Percentiles rank a stretch among this genome's conserved stretches.
phyloP scores from a whole-genome alignment of 2,329 filamentous ascomycete species.

The Neospermospora avenae region DNA sequence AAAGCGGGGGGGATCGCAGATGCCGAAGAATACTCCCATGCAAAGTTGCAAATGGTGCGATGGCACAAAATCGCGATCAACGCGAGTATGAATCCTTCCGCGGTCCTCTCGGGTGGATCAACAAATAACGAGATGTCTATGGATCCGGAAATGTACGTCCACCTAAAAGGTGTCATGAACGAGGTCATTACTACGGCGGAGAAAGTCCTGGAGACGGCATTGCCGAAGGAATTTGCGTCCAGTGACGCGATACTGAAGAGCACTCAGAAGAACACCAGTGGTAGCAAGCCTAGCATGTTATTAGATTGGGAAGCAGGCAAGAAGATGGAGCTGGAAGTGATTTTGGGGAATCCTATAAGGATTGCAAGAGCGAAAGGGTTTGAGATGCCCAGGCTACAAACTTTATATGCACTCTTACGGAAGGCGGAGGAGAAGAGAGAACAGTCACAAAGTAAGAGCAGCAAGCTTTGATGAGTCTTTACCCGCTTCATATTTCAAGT shows the following conservation, averaged over 20 bases:
- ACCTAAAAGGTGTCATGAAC: conserved; percentile 64
- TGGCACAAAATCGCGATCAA: conserved; percentile 81
- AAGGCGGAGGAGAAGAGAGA: conserved; percentile 45
- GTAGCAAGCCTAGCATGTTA: conserved; percentile 53
- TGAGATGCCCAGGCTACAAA: conserved; percentile 52
- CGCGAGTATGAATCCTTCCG: conserved; percentile 69
- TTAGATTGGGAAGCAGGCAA: conserved; percentile 51
- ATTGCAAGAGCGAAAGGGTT: conserved; percentile 48
- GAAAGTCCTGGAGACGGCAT: conserved; percentile 56
- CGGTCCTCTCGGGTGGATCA: conserved; percentile 61
- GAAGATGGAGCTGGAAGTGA: conserved; percentile 54
- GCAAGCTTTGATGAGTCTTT: conserved; percentile 22
- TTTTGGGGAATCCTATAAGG: conserved; percentile 52
- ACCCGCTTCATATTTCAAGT: too few relatives aligned
- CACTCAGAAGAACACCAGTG: conserved; percentile 59
- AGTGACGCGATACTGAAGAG: conserved; percentile 61
- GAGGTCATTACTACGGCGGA: conserved; percentile 65
- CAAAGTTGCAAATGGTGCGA: conserved; percentile 65
- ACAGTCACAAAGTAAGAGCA: conserved; percentile 12
- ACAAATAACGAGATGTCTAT: conserved; percentile 64
- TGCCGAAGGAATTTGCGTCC: conserved; percentile 57
- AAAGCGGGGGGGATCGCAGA: conserved; percentile 57
- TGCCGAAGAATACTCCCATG: conserved; percentile 60
- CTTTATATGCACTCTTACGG: conserved; percentile 51
- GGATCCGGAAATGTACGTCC: conserved; percentile 59